A percentile compares a stretch with the other conserved stretches of the same genome.
Conservation (phyloP, 805 yeast genomes). For the Ogataea pini region DNA sequence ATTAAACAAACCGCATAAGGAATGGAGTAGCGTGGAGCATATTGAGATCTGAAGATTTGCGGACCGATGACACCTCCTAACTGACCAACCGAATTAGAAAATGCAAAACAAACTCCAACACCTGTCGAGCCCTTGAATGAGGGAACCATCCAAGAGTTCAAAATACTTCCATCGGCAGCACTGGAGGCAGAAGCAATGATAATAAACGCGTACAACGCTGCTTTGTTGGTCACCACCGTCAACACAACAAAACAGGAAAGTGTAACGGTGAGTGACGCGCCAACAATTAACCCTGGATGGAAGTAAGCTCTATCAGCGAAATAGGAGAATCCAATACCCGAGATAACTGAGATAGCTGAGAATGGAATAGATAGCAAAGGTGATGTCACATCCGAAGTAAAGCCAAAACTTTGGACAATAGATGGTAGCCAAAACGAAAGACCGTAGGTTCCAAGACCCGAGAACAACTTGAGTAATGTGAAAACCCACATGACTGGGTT, state of each 20-base stretch:
- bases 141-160: constrained; percentile 12
- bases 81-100: constrained; percentile 9
- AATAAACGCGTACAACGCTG: constrained; percentile 11
- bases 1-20: constrained; percentile 5
- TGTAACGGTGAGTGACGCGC: not conserved
- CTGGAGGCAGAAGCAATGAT: constrained; percentile 35
- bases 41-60: constrained; percentile 8
- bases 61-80: constrained; percentile 11
- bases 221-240: constrained; percentile 11
- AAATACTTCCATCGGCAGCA: constrained; percentile 11
- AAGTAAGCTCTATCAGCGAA: constrained; percentile 8
- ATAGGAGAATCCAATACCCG: constrained; percentile 5
- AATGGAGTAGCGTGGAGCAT: constrained; percentile 8
- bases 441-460: constrained; percentile 8
- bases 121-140: constrained; percentile 8
- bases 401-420: constrained; percentile 25
- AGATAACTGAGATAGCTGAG: constrained; percentile 8
- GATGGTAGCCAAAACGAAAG: constrained; percentile 22
- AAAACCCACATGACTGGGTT: constrained; percentile 9
- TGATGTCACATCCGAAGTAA: constrained; percentile 25
- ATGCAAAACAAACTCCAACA: constrained; percentile 6
- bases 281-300: constrained; percentile 8
- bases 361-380: constrained; percentile 28
- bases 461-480: constrained; percentile 3
- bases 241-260: constrained; percentile 10